Base-by-base conservation (phyloP, 495 filamentous ascomycete genomes). In the Terfezia claveryi region DNA sequence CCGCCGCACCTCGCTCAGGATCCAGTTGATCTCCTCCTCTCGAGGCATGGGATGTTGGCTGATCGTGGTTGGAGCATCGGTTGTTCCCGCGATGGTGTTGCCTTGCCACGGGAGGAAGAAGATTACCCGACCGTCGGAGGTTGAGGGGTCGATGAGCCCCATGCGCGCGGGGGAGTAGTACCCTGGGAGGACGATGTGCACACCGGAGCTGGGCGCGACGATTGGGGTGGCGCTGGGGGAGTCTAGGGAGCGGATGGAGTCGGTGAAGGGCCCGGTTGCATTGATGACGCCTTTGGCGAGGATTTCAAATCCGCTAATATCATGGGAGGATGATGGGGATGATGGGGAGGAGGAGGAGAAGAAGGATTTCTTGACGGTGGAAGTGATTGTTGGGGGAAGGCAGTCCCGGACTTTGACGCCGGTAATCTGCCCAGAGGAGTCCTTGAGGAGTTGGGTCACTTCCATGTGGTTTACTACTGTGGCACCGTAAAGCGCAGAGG, bases 91-190 rank as follows among this genome's bases (percentile, higher is more conserved):
- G 62, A 98, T 96, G 32, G 91, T 98, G 70, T 98, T 98, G 51
- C 91, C 91, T 70, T 96, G 89, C 91, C 91, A 98, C 16, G 91
- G 91, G 36, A 98, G 77, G 77, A 98, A 98, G 80, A 98, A 98
- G 62, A 96, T 95, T 44, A 98, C 91, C 62, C 91, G 77, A 16
- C 91, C 91, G 65, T 98, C 91, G 0, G 89, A 95, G 0, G 91
- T 96, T 9, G 77, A 78, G 0, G 91, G 91, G 61, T 98, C 91
- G 64, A 98, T 93, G 41, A 98, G 73, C 46, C 91, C 91, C 91
- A 98, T 98, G 65, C 93, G 81, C 10, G 83, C 78, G 23, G 91
- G 91, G 57, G 81, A 87, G 74, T 86, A 96, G 72, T 94, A 98
- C 36, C 91, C 91, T 16, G 91, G 91, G 2, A 98, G 76, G 58